Evolutionary conservation across 306 rosid species (phyloP).

Genomic region (Pyrus communis): DNA sequence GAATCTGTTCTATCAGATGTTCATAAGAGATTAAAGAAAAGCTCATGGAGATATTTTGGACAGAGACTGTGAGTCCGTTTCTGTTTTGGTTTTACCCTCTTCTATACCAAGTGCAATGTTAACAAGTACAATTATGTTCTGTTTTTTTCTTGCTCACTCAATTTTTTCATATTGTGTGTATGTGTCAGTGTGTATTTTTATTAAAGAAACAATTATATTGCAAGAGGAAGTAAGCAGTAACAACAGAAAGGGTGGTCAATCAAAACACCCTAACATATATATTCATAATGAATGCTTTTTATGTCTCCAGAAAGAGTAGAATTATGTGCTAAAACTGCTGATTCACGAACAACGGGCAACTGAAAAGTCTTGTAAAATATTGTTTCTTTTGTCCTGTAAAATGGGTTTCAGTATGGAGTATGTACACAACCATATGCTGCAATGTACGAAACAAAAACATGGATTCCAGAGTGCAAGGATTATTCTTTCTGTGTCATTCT

Average conservation of each 20-base stretch:
- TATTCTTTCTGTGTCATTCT: background rate
- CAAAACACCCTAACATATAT: too few relatives aligned
- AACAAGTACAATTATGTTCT: background rate
- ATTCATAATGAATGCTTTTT: too few relatives aligned
- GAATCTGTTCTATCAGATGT: slow-evolving; percentile 83
- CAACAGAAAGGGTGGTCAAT: too few relatives aligned
- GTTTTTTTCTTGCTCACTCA: background rate
- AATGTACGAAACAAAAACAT: background rate
- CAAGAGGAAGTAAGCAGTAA: too few relatives aligned
- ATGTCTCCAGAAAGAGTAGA: background rate
- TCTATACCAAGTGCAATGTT: background rate
- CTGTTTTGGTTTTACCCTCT: background rate
- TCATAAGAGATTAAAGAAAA: slow-evolving; percentile 66
- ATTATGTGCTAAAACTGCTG: background rate
- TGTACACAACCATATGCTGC: background rate
- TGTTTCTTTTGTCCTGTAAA: background rate
- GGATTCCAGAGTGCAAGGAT: background rate
- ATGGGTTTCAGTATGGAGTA: background rate
- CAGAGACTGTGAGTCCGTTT: slow-evolving; percentile 61
- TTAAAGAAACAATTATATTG: too few relatives aligned
- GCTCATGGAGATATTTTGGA: slow-evolving; percentile 86
- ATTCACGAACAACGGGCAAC: background rate
- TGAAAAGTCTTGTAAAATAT: background rate
- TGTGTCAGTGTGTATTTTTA: too few relatives aligned
- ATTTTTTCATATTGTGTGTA: background rate